Evolutionary conservation across 192 early-diverging fungal species (phyloP).

Genomic region (Mortierella claussenii): DNA sequence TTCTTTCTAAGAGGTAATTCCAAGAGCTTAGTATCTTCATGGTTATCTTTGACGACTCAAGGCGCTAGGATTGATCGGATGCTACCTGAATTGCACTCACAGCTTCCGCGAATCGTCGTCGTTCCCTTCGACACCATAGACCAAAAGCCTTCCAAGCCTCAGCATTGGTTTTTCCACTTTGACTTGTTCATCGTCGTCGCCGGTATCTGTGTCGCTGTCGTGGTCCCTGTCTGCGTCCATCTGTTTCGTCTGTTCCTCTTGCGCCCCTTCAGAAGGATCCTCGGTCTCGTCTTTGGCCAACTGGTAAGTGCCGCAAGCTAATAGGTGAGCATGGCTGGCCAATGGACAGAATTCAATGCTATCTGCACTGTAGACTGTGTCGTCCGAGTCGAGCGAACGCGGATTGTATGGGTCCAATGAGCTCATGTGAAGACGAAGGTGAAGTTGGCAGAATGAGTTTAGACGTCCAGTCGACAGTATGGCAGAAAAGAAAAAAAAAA

Average conservation of each 20-base stretch:
- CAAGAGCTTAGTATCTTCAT: no score
- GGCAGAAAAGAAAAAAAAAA: not conserved
- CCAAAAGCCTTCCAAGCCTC: constrained; percentile 72
- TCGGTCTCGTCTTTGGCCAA: constrained; percentile 56
- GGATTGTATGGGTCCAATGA: constrained; percentile 31
- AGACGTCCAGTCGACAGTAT: no score
- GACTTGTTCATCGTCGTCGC: constrained; percentile 27
- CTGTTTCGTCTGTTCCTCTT: constrained; percentile 2
- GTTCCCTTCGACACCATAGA: constrained; percentile 59
- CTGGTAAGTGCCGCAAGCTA: constrained; percentile 81
- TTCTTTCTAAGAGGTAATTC: no score
- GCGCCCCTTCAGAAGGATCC: constrained; percentile 17
- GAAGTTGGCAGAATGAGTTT: not conserved
- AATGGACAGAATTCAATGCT: constrained; percentile 79
- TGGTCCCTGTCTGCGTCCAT: constrained; percentile 23
- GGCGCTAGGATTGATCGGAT: no score
- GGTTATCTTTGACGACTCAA: no score
- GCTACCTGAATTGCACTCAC: no score
- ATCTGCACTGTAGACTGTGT: constrained; percentile 77
- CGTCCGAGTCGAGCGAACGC: constrained; percentile 62
- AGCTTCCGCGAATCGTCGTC: constrained; percentile 44
- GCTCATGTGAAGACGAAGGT: not conserved
- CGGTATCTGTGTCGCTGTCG: constrained; percentile 14
- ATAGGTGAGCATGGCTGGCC: constrained; percentile 49
- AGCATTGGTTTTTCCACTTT: constrained; percentile 54